These are phyloP conservation scores for Phialocephala sp. DNA, from an alignment of 2,329 filamentous ascomycete species.

Conservation along the genomic window DNA sequence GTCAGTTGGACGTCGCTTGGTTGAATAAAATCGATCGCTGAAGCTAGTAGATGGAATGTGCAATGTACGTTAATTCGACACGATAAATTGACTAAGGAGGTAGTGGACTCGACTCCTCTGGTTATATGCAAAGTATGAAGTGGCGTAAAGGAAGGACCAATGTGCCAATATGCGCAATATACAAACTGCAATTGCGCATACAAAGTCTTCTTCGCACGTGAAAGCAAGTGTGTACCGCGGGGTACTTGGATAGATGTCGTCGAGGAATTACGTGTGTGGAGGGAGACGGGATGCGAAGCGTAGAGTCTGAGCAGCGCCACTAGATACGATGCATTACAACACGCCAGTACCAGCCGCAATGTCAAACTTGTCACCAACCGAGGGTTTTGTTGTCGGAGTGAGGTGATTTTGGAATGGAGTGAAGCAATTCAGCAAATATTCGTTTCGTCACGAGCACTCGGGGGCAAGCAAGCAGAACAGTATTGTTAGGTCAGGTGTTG, in stretches of 20 bases:
- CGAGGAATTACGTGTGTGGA: not conserved
- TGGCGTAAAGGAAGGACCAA: not conserved
- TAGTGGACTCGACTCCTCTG: not conserved
- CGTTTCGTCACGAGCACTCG: not conserved
- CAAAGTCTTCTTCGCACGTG: not conserved
- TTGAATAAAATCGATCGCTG: not conserved
- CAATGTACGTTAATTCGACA: not conserved
- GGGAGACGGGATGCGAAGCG: not conserved
- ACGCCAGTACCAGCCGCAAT: not conserved
- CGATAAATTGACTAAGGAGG: slow-evolving; percentile 6
- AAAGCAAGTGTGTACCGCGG: not conserved
- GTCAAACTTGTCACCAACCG: not conserved
- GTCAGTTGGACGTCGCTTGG: slow-evolving; percentile 9
- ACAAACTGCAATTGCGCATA: not conserved
- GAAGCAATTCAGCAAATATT: not conserved
- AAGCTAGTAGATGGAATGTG: not conserved
- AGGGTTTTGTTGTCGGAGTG: not conserved
- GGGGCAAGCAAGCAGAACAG: not conserved
- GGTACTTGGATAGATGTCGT: not conserved
- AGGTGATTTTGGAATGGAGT: not conserved
- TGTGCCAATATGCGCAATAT: not conserved
- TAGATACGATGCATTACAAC: not conserved
- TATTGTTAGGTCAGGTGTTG: not conserved
- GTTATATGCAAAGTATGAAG: slow-evolving; percentile 3
- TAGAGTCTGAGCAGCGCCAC: not conserved